A percentile compares a stretch with the other conserved stretches of the same genome.
phyloP scores from a whole-genome alignment of 1,139 yeast genomes.

The Magnusiomyces suaveolens region DNA sequence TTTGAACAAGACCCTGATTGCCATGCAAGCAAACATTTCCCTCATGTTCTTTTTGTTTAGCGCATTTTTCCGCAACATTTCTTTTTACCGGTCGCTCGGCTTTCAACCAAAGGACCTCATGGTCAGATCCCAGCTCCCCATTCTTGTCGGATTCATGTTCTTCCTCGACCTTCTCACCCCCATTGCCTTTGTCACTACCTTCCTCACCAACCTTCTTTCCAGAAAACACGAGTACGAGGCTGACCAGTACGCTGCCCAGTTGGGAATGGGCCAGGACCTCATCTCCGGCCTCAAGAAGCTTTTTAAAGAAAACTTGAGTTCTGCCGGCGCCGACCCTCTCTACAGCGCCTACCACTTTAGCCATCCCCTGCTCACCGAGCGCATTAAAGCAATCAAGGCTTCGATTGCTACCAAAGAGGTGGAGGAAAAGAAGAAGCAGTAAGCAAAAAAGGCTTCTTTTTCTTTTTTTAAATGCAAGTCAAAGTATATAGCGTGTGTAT shows the following conservation, averaged over 20 bases:
- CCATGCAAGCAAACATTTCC: slow-evolving; percentile 57
- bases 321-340: slow-evolving; percentile 81
- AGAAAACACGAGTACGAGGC: slow-evolving; percentile 92
- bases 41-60: slow-evolving; percentile 62
- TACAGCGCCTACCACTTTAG: slow-evolving; percentile 83
- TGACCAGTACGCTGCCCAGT: slow-evolving; percentile 67
- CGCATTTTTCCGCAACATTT: slow-evolving; percentile 65
- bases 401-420: slow-evolving; percentile 10
- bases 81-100: slow-evolving; percentile 72
- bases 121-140: slow-evolving; percentile 44
- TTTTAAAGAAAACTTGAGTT: slow-evolving; percentile 69
- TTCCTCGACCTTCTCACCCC: slow-evolving; percentile 61
- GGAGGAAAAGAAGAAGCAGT: slow-evolving; percentile 18
- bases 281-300: slow-evolving; percentile 64
- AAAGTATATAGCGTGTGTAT: too few species aligned
- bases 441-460: too few species aligned
- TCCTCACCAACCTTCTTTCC: slow-evolving; percentile 56
- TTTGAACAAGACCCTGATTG: slow-evolving; percentile 57
- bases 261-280: slow-evolving; percentile 63
- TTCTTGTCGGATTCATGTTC: slow-evolving; percentile 67
- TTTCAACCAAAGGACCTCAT: slow-evolving; percentile 35
- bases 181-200: slow-evolving; percentile 56
- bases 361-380: slow-evolving; percentile 85
- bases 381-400: slow-evolving; percentile 54
- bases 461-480: too few species aligned